Base-by-base conservation (phyloP, 2,329 filamentous ascomycete genomes). In the Scleromitrula shiraiana region DNA sequence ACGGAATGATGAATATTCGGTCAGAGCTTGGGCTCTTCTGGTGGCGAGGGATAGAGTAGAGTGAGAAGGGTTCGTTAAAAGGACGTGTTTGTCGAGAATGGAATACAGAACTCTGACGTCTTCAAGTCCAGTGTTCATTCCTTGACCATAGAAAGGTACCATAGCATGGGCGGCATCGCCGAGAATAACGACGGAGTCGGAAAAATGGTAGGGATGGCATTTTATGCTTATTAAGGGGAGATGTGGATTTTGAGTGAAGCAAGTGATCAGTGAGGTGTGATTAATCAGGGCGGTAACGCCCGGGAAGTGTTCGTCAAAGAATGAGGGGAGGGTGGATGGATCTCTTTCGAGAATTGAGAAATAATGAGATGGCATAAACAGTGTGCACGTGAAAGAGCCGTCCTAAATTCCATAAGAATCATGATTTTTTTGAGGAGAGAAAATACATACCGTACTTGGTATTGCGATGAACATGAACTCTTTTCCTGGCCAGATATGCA, bases 381-480 rank as follows among this genome's bases (percentile, higher is more conserved):
- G 76, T 0, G 94, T 98, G 66, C 89, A 95, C 0, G 90, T 96
- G 64, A 98, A 98, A 2, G 88, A 86, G 49, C 88, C 89, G 64
- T 97, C 89, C 67, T 88, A 74, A 75, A 0, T 35, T 9, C 32
- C 27, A 29, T 61, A 46, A 59, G 53, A 27, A 8, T 20, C 9
- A 1, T 14, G 2, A 12, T 14, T 7, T 12, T n/a, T n/a, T n/a
- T n/a, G n/a, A n/a, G n/a, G n/a, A 9, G 9, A n/a, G 7, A 20
- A 22, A n/a, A 14, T 17, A 51, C 36, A 19, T 48, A 59, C 55
- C 26, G 50, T 54, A 43, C 77, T 83, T 0, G 93, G 91, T 36
- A 98, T 90, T 15, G 93, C 94, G 62, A 98, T 98, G 68, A 98
- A 98, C 94, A 98, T 97, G 61, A 93, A 91, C 35, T 90, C 82